A percentile compares a stretch with the other conserved stretches of the same genome.
Evolutionary conservation across 169 alveolate species (phyloP).

Genomic region (Eimeria necatrix): DNA sequence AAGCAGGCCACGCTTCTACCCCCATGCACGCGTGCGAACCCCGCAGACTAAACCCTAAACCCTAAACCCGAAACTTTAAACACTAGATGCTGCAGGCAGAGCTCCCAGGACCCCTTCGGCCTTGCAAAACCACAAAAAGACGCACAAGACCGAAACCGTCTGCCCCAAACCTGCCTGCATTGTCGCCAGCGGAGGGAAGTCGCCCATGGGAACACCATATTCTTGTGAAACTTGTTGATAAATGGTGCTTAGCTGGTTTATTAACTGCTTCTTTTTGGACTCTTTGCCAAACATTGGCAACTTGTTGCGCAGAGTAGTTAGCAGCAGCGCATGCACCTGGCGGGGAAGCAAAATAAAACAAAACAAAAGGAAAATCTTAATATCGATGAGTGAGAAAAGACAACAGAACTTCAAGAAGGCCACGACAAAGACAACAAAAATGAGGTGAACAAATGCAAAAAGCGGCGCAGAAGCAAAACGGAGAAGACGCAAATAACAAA

Average conservation of each 20-base stretch:
- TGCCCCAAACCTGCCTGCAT: slow-evolving; percentile 42
- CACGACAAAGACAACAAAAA: neutral
- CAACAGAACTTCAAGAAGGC: neutral
- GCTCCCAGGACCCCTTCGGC: no score
- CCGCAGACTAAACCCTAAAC: neutral
- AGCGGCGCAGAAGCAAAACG: neutral
- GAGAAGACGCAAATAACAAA: neutral
- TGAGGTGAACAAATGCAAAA: neutral
- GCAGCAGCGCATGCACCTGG: slow-evolving; percentile 81
- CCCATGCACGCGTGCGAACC: neutral
- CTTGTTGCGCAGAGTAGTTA: slow-evolving; percentile 43
- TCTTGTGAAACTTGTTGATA: slow-evolving; percentile 37
- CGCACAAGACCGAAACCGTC: neutral
- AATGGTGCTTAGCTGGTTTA: slow-evolving; percentile 18
- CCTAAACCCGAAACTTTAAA: slow-evolving; percentile 21
- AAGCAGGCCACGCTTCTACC: neutral
- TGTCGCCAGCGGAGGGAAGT: slow-evolving; percentile 71
- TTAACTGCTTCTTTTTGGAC: slow-evolving; percentile 64
- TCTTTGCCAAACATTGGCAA: slow-evolving; percentile 72
- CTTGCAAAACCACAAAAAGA: neutral
- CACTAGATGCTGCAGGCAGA: slow-evolving; percentile 5
- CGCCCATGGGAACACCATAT: slow-evolving; percentile 39
- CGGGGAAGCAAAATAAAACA: no score
- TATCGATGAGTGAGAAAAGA: neutral
- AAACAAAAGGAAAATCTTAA: no score